Evolutionary conservation across 306 rosid genomes (phyloP).

Genomic region (Dalbergia cochinchinensis): DNA sequence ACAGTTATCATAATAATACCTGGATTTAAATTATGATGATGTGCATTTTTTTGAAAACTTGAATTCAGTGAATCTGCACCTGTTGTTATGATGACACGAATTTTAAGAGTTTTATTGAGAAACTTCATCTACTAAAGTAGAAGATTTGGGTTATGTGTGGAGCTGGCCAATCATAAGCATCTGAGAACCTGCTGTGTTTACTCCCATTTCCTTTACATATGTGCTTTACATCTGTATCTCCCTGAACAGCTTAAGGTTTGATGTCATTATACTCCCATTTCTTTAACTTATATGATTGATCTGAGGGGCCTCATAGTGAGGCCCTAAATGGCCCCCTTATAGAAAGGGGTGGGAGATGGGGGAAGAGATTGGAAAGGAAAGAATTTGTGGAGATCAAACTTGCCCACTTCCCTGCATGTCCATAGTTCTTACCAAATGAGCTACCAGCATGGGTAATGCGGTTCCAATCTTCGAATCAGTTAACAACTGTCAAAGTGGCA

Average conservation of each 20-base stretch:
- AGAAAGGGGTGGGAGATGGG: too few species aligned
- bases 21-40: too few species aligned
- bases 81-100: slow-evolving; percentile 5
- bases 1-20: too few species aligned
- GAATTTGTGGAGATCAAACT: not conserved
- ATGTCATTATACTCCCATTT: slow-evolving; percentile 20
- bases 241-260: slow-evolving; percentile 30
- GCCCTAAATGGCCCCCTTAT: too few species aligned
- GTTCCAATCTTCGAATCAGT: not conserved
- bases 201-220: slow-evolving; percentile 20
- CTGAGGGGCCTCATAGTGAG: too few species aligned
- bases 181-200: slow-evolving; percentile 13
- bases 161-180: slow-evolving; percentile 13
- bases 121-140: slow-evolving; percentile 29
- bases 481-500: not conserved
- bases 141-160: slow-evolving; percentile 19
- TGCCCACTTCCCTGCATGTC: not conserved
- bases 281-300: not conserved
- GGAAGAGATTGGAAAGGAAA: not conserved
- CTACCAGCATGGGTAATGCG: not conserved
- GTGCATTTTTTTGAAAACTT: too few species aligned
- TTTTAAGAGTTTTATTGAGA: slow-evolving; percentile 7
- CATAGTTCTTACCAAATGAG: not conserved
- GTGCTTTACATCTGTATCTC: slow-evolving; percentile 3
- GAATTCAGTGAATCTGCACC: not conserved